Evolutionary conservation across 306 rosid genomes (phyloP).

Genomic region (Neltuma alba): DNA sequence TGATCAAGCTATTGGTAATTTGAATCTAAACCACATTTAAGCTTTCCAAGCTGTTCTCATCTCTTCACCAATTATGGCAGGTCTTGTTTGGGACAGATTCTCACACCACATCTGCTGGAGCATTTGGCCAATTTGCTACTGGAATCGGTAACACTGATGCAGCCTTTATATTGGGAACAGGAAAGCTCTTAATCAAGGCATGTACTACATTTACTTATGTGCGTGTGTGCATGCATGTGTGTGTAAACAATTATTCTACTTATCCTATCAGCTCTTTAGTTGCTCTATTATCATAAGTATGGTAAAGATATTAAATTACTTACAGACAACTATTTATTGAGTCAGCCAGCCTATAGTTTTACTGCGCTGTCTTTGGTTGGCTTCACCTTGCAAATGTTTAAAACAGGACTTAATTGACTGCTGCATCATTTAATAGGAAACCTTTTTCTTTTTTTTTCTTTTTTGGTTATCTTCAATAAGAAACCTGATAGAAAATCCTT

Average conservation of each 20-base stretch:
- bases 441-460: background rate
- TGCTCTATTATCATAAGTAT: background rate
- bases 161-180: constrained; percentile 78
- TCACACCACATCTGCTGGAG: constrained; percentile 89
- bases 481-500: background rate
- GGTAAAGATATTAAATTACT: background rate
- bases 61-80: constrained; percentile 46
- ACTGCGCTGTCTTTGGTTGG: background rate
- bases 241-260: background rate
- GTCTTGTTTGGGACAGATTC: constrained; percentile 91
- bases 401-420: background rate
- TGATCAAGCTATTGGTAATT: constrained; percentile 2
- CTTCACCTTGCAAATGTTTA: background rate
- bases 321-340: background rate
- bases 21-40: constrained; percentile 3
- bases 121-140: constrained; percentile 90
- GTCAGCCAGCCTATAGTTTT: background rate
- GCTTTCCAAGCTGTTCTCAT: constrained; percentile 26
- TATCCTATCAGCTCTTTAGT: background rate
- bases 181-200: constrained; percentile 81
- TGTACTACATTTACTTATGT: constrained; percentile 3
- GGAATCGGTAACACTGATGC: constrained; percentile 91
- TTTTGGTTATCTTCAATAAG: too few relatives aligned
- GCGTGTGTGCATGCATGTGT: background rate
- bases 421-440: background rate